Evolutionary conservation across 768 basidiomycete species (phyloP), one percentile per base, ranked within the genome.

Genomic region (Agrocybe praecox): DNA sequence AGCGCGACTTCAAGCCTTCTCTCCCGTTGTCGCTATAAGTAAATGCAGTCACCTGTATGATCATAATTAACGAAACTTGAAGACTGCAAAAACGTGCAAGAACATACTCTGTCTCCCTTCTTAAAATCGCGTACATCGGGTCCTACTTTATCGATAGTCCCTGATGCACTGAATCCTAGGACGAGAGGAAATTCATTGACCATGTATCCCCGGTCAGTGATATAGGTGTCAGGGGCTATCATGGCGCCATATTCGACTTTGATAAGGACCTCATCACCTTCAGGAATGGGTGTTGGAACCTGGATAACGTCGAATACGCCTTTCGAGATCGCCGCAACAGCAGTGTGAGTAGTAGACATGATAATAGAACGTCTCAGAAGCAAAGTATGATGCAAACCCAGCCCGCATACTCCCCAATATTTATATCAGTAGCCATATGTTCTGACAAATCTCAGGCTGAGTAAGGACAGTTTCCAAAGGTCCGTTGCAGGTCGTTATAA

Each of bases 241-340:
- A 80, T 67, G 15, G 76, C 62, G 2, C 74, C 69, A 53, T 76
- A 79, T 40, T 68, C 69, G 10, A 78, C 75, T 62, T 76, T 74
- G 50, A 82, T 48, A 21, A 75, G 68, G 18, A 81, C 72, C 51
- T 79, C 69, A n/a, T 66, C 73, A 8, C 64, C 56, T n/a, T 62
- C 66, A 5, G 77, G 78, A 9, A 57, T 56, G 17, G 61, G 59
- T 2, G 78, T 80, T 1, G 70, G 56, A 6, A 76, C 67, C 48
- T 74, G 69, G 21, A 78, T 69, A 2, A 64, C 70, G 21, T 76
- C 74, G 33, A 78, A 57, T 5, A 67, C 62, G 6, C 76, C 74
- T 53, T 69, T 63, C 32, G 74, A 60, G 7, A 66, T 70, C 6
- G 72, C 68, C 8, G 76, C 80, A 46, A 81, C 68, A 10, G 76